Evolutionary conservation across 192 early-diverging fungal species (phyloP), one percentile per base, ranked within the genome.

Genomic region (Backusella tarrabulga): DNA sequence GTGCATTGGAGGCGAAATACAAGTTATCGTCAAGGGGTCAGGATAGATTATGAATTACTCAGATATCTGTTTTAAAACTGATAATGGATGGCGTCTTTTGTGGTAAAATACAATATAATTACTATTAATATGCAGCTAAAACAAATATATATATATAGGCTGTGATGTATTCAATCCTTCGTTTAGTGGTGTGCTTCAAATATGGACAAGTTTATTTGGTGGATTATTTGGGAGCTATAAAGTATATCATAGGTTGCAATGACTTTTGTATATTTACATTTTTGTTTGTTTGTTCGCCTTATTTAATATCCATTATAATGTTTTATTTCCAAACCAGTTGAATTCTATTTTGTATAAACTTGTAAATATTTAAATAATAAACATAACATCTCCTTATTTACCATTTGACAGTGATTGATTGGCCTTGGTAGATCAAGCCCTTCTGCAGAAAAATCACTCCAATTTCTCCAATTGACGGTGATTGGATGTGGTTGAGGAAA

Each of bases 71-170:
- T 29, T 77, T 80, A 63, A 95, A 95, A 79, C 77, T 94, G 14
- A 32, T 82, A 23, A 86, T 88, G 70, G 93, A 95, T 81, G 88
- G 87, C 74, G 71, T 87, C n/a, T 95, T 95, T 83, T 95, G 93
- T 87, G 84, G 88, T 85, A 85, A 78, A 19, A n/a, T 14, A 50
- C 1, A 50, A 17, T 50, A n/a, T 6, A 19, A 50, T 50, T 6
- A 50, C 1, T 50, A 14, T 44, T 44, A 44, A 14, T 50, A n/a
- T 50, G 5, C 6, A n/a, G n/a, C 17, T 19, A 50, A 50, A n/a
- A 50, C 46, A n/a, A 50, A 50, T n/a, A 50, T 0, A 6, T 6
- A 7, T 50, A 50, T 50, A 87, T 83, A 88, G 86, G 79, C 21
- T 89, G 88, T 77, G 88, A 89, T 75, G 74, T 85, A 34, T 81